Evolutionary conservation across 2,329 filamentous ascomycete species (phyloP), one percentile per base, ranked within the genome.

Genomic region (Beauveria asiatica): DNA sequence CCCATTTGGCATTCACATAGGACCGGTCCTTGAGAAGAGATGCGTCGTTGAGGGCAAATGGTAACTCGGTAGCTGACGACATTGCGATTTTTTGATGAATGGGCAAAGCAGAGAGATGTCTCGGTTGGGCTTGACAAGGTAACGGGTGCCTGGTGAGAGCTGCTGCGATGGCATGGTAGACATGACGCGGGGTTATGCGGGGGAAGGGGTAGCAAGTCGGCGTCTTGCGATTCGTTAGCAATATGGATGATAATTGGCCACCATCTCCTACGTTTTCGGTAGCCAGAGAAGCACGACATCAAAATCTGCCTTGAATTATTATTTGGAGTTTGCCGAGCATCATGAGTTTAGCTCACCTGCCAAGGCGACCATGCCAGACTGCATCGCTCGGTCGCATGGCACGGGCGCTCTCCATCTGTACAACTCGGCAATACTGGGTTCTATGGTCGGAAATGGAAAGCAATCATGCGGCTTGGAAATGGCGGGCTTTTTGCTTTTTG

Each of bases 21-120:
- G 77, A 81, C 62, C 82, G 76, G 46, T 75, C 75, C 39, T 78
- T 74, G 17, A 80, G 72, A 16, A 84, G 74, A 27, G 72, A 73
- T 2, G 74, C 72, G 67, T 83, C 76, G 21, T 74, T 69, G 39
- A 83, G 73, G 65, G 78, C 63, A 37, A 76, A 74, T 16, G 76
- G 75, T 9, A 75, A 65, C 0, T 67, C 57, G 37, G 10, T 45
- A 41, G 51, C 49, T 56, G 61, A 17, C 5, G 57, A 19, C 56
- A 59, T 59, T 3, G 21, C 9, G 27, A 37, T 1, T 11, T 10
- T 19, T 13, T 3, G 2, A 42, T 21, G 10, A 16, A 41, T 9
- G 23, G 5, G 11, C 7, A 4, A 39, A 27, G 13, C 9, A 17
- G 17, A 16, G 16, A 27, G 25, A 27, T 42, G 21, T 21, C 23